Percentiles rank a stretch among this genome's conserved stretches.
phyloP scores from a whole-genome alignment of 2,329 filamentous ascomycete species.

The Botrytis porri region DNA sequence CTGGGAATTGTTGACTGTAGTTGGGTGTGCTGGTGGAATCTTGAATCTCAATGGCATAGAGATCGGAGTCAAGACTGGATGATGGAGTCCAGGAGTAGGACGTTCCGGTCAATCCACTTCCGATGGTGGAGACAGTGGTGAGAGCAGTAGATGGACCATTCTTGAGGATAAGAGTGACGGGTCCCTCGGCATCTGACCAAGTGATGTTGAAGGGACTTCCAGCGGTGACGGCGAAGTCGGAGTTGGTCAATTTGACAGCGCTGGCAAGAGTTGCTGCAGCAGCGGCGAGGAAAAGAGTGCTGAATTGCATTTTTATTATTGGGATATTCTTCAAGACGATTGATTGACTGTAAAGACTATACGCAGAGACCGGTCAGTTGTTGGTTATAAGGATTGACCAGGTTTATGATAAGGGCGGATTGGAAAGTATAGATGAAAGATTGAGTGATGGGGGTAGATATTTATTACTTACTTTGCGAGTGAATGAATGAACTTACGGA shows the following conservation, averaged over 20 bases:
- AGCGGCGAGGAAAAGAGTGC: slow-evolving; percentile 30
- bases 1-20: slow-evolving; percentile 33
- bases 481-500: neutral
- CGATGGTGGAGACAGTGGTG: slow-evolving; percentile 30
- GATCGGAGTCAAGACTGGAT: slow-evolving; percentile 20
- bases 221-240: slow-evolving; percentile 29
- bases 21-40: slow-evolving; percentile 28
- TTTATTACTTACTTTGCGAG: neutral
- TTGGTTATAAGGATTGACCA: neutral
- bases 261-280: slow-evolving; percentile 26
- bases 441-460: neutral
- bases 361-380: neutral
- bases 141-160: slow-evolving; percentile 30
- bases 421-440: neutral
- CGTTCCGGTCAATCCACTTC: slow-evolving; percentile 28
- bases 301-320: slow-evolving; percentile 35
- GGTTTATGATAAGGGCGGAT: neutral
- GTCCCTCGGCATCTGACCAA: slow-evolving; percentile 31
- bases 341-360: neutral
- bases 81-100: slow-evolving; percentile 32
- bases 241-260: slow-evolving; percentile 33
- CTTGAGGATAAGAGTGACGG: slow-evolving; percentile 35
- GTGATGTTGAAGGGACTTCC: slow-evolving; percentile 31
- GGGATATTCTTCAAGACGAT: neutral
- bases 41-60: slow-evolving; percentile 34